Base-by-base conservation (phyloP, 441 rosid genomes). In the Omphalea diandra region DNA sequence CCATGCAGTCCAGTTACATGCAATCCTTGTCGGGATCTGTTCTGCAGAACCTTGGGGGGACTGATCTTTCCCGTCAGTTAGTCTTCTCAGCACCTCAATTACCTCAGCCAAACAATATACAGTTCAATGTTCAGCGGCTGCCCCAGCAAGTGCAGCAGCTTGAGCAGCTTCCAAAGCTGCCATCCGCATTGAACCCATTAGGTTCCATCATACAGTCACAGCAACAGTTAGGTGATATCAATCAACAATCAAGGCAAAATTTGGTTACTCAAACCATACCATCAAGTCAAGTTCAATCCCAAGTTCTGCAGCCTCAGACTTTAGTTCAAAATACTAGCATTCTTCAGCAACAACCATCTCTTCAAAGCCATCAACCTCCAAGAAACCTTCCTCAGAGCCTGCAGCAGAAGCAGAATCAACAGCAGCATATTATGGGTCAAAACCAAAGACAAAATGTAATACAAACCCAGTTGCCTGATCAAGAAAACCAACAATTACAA, bases 51-150 rank as follows among this genome's bases (percentile, higher is more conserved):
- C 79, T 84, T 54, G 43, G 67, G 7, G 84, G 81, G 59, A 68
- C 79, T 24, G 90, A 87, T 79, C 75, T 82, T 75, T 86, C 93
- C 26, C 85, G 74, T 53, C 93, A 87, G 75, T 70, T 87, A 53
- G 83, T 84, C 33, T 78, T 85, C 69, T 71, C 86, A 20, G 75
- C 80, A 7, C 79, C 81, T 36, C 91, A 81, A 67, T 73, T 87
- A 22, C 77, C 81, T 76, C 88, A 84, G 68, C 76, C 85, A 69
- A 85, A 78, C 84, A 85, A 74, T 68, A 40, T 81, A 54, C 88
- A 82, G 71, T 78, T 84, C 69, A 79, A 64, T 68, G 49, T 77
- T 60, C 91, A 81, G 73, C 81, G 81, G 76, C 73, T 76, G 35
- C 81, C 91, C 65, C 89, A 84, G 76, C 89, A 80, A 79, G 71